Conservation (phyloP, 257 asterid genomes). For the Solanum pimpinellifolium region DNA sequence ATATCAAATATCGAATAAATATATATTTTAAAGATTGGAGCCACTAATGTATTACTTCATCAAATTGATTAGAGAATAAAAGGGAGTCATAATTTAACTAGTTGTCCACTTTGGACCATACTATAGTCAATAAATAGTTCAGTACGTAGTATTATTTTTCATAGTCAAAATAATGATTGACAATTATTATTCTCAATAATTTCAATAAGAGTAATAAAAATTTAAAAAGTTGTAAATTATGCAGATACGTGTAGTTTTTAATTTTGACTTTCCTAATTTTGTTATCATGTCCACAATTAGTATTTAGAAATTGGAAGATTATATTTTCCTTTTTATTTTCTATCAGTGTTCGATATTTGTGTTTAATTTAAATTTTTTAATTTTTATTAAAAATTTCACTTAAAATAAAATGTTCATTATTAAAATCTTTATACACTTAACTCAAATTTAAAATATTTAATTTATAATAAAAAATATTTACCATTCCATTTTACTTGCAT, state of each 20-base stretch:
- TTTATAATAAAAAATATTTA: not conserved
- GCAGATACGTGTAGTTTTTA: not conserved
- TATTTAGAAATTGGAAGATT: not conserved
- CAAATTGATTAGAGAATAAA: not conserved
- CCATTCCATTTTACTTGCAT: not conserved
- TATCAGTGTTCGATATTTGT: rapidly evolving
- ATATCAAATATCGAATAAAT: not conserved
- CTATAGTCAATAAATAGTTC: not conserved
- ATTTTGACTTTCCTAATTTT: not conserved
- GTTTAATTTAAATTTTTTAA: rapidly evolving
- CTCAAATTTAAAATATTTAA: not conserved
- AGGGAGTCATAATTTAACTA: not conserved
- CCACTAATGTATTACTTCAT: not conserved
- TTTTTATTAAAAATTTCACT: too few species aligned
- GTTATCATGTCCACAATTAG: not conserved
- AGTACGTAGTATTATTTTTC: not conserved
- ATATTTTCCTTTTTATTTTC: not conserved
- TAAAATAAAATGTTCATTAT: too few species aligned
- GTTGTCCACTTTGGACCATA: not conserved
- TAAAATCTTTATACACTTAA: rapidly evolving
- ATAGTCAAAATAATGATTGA: not conserved
- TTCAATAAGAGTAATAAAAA: not conserved
- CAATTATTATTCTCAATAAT: not conserved
- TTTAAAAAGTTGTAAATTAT: not conserved
- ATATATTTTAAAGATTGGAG: rapidly evolving